Base-by-base conservation (phyloP, 257 asterid species). In the Leonotis leonurus region DNA sequence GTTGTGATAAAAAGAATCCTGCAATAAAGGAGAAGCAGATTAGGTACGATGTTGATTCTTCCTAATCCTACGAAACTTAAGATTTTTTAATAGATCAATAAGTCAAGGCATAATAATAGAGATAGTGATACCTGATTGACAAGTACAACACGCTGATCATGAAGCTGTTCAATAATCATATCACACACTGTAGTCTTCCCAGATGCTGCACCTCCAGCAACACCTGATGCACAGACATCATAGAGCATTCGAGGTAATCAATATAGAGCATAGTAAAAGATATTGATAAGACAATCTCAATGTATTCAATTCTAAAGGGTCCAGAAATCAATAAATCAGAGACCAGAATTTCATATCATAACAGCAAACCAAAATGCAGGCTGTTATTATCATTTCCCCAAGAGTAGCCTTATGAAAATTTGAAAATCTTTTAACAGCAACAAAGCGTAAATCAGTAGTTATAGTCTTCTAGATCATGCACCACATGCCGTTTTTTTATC, bases 171-270 rank as follows among this genome's bases (percentile, higher is more conserved):
- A 24, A 93, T 87, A 60, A 93, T 93, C 94, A 93, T 79, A 79
- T 93, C 97, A 78, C 99, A 93, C 62, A 93, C 99, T 39, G 97
- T 82, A 48, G 99, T 90, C 79, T 93, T 93, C 70, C 99, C 97
- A 69, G 99, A 87, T 52, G 99, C 96, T 18, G 99, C 95, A 58
- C 99, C 99, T 72, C 99, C 99, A 10, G 96, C 94, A 72, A 93
- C 99, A 40, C 99, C 99, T 93, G 81, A 56, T 29, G 49, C 27
- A 36, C 62, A 56, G 16, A 40, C 58, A 59, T 24, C 27, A 21
- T 70, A 64, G 20, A 57, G 67, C 33, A 27, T 49, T 41, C 48
- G 60, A 43, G 41, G 56, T 53, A 43, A 58, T 50, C 52, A n/a
- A 39, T 33, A 24, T 21, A 41, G 25, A 59, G 45, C 44, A n/a